Percentiles rank a stretch among this genome's conserved stretches.
Conservation (phyloP, 306 rosid genomes). For the Fagus sylvatica region DNA sequence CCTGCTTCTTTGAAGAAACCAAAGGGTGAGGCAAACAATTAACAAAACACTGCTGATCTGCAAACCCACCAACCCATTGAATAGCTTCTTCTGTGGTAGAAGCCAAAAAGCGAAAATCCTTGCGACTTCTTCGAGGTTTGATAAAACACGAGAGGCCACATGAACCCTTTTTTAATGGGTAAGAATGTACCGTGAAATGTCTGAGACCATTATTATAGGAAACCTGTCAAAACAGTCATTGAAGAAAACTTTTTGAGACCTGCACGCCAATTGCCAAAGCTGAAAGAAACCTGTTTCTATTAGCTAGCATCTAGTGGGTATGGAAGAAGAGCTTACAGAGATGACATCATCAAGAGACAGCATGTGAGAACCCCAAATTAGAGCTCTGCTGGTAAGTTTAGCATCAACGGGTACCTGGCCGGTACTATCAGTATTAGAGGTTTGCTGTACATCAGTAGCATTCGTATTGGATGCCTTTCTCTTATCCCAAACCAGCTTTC, state of each 20-base stretch:
- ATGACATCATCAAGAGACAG: constrained; percentile 78
- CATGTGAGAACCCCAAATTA: constrained; percentile 79
- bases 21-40: constrained; percentile 97
- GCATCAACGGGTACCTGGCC: constrained; percentile 65
- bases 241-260: constrained; percentile 31
- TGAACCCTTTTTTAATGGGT: constrained; percentile 70
- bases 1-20: constrained; percentile 91
- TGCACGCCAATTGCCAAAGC: constrained; percentile 21
- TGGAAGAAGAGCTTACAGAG: constrained; percentile 68
- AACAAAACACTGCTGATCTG: constrained; percentile 90
- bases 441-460: constrained; percentile 40
- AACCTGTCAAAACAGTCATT: constrained; percentile 59
- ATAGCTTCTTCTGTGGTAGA: constrained; percentile 83
- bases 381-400: constrained; percentile 85
- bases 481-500: constrained; percentile 82
- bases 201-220: constrained; percentile 92
- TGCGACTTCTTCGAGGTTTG: constrained; percentile 66
- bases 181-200: constrained; percentile 89
- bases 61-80: constrained; percentile 97
- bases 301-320: constrained; percentile 28
- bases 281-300: constrained; percentile 2
- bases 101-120: constrained; percentile 83
- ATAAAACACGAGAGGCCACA: constrained; percentile 79
- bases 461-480: constrained; percentile 41
- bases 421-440: constrained; percentile 36